Evolutionary conservation across 352 stramenopile genomes (phyloP).

Genomic region (Thalassiosira oceanica): DNA sequence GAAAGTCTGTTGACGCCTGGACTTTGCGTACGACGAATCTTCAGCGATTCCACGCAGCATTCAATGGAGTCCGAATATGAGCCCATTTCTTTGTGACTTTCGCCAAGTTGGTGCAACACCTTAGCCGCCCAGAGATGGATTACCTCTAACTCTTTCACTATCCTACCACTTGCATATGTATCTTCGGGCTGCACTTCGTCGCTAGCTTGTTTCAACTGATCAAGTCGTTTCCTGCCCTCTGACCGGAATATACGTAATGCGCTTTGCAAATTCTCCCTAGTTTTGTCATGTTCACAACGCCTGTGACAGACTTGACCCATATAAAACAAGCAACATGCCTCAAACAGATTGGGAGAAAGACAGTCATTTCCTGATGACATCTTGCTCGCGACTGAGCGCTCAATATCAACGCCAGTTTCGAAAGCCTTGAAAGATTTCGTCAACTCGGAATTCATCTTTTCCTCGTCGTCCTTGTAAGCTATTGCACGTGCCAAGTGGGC

Average conservation of each 20-base stretch:
- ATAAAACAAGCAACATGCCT: slow-evolving; percentile 54
- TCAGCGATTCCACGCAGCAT: slow-evolving; percentile 39
- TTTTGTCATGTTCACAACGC: slow-evolving; percentile 23
- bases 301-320: slow-evolving; percentile 42
- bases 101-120: slow-evolving; percentile 34
- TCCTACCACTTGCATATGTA: slow-evolving; percentile 19
- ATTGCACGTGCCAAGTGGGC: slow-evolving; percentile 39
- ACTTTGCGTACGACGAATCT: slow-evolving; percentile 41
- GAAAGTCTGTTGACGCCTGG: slow-evolving; percentile 23
- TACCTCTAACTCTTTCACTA: slow-evolving; percentile 46
- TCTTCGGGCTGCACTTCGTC: neutral
- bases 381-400: slow-evolving; percentile 13
- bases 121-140: slow-evolving; percentile 52
- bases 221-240: slow-evolving; percentile 33
- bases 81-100: slow-evolving; percentile 39
- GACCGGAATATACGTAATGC: slow-evolving; percentile 41
- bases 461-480: slow-evolving; percentile 27
- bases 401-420: slow-evolving; percentile 34
- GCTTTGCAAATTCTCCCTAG: slow-evolving; percentile 32
- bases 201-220: slow-evolving; percentile 11
- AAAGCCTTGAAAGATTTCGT: slow-evolving; percentile 32
- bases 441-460: slow-evolving; percentile 39
- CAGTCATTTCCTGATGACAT: neutral
- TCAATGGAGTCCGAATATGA: slow-evolving; percentile 13
- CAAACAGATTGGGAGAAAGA: slow-evolving; percentile 15